Evolutionary conservation across 768 basidiomycete species (phyloP), one percentile per base, ranked within the genome.

Genomic region (Neoboletus magnificus): DNA sequence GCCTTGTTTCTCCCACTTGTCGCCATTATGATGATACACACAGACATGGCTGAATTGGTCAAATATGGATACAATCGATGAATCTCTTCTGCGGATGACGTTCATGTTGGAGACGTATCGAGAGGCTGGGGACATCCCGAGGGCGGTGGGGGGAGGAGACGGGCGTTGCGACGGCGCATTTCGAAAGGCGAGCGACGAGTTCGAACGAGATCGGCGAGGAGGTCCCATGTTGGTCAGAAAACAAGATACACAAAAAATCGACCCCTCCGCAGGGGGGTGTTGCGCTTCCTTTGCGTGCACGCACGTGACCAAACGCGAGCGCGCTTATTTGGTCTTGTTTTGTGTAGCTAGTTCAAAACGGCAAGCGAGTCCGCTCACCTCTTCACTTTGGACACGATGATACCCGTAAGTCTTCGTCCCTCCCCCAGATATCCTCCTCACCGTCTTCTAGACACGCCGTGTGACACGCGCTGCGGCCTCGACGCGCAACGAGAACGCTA

Each of bases 1-100:
- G 41, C 90, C 90, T 57, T 87, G 82, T 71, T 91, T 91, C 71
- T 85, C 83, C 91, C 91, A 93, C 66, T 83, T 85, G 63, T 79
- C 73, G 8, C 79, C 87, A 61, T 89, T 84, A 66, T 85, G 80
- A 66, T 87, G 84, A 63, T 91, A 91, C 51, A 91, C 76, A 73
- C 89, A 90, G 52, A 91, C 89, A 74, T 92, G 89, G 63, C 86
- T 89, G 77, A 92, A 91, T 64, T 91, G 89, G 74, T 93, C 91
- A 62, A 91, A 84, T 63, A 93, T 90, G 32, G 85, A 83, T 51
- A 80, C 74, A 62, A 93, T 91, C 33, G 87, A 83, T 13, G 90
- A 83, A 66, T 93, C 91, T 65, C 89, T 80, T 58, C 87, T 81
- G 47, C 86, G 81, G 25, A 93, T 77, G 54, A 90, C 88, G 65